Base-by-base conservation (phyloP, 1,284 basidiomycete species). In the Boletus hoseneyae region DNA sequence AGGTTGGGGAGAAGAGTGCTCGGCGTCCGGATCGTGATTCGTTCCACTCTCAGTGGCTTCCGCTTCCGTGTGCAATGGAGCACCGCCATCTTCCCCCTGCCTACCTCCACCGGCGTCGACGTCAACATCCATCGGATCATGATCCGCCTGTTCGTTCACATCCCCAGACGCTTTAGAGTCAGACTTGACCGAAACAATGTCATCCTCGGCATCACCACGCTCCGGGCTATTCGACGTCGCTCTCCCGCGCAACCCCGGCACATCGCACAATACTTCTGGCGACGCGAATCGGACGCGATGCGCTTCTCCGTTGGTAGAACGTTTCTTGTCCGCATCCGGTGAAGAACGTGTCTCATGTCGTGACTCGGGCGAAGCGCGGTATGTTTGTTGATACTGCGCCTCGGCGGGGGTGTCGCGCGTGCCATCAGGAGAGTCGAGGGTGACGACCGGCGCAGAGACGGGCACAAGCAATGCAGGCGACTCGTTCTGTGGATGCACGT, bases 201-300 rank as follows among this genome's bases (percentile, higher is more conserved):
- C 42, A 21, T 38, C 36, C 13, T 34, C 8, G 2, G 10, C 15
- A 30, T 37, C 42, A 40, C n/a, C 12, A 2, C 35, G 27, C n/a
- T 46, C 58, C 32, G 33, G 29, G 15, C 32, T 37, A n/a, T 57
- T 41, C 19, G 19, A 19, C 1, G 23, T 23, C 15, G 33, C 12
- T 16, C 43, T 52, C 4, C 45, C 54, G 10, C 12, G 48, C 44
- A 66, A 12, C 23, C 51, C 37, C 19, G 64, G 53, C 4, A 56
- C 27, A 5, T 48, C 57, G 23, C 32, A 30, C 30, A 66, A 40
- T 37, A 65, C 45, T 41, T 66, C 68, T 8, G 64, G 68, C 2
- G 68, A 66, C 2, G 56, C 60, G 29, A 66, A 66, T 25, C 66
- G 57, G 40, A 70, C 68, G 6, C 49, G 66, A 48, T 57, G 25